Conservation (phyloP, 2,329 filamentous ascomycete species). For the Colletotrichum paranaense region DNA sequence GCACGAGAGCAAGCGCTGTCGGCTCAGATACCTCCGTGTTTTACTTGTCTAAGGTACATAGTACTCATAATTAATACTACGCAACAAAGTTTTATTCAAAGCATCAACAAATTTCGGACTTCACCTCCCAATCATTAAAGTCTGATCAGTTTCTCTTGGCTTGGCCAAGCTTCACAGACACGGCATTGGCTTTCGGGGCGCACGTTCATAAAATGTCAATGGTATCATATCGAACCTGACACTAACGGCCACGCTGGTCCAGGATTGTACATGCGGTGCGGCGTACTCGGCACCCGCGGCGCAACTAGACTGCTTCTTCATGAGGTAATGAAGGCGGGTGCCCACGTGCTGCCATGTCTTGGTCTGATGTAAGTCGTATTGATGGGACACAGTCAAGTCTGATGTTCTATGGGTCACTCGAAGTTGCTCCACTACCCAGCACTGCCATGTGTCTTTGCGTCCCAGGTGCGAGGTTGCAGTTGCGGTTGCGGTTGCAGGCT, state of each 20-base stretch:
- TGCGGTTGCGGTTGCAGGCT: not conserved
- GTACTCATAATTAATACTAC: slow-evolving; percentile 1
- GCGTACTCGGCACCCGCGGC: not conserved
- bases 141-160: slow-evolving; percentile 15
- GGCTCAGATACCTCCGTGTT: not conserved
- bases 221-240: not conserved
- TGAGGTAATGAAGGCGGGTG: not conserved
- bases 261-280: no score
- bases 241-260: not conserved
- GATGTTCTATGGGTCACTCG: not conserved
- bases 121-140: not conserved
- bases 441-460: slow-evolving; percentile 20
- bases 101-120: not conserved
- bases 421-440: not conserved
- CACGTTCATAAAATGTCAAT: slow-evolving; percentile 1
- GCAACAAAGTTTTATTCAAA: not conserved
- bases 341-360: not conserved
- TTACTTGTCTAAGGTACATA: not conserved
- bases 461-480: not conserved
- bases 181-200: not conserved
- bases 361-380: not conserved
- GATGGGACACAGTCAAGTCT: not conserved
- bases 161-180: slow-evolving; percentile 17
- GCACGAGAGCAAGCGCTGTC: not conserved
- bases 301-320: no score